Conservation (phyloP, 129 eudicot genomes). For the Flaveria trinervia region DNA sequence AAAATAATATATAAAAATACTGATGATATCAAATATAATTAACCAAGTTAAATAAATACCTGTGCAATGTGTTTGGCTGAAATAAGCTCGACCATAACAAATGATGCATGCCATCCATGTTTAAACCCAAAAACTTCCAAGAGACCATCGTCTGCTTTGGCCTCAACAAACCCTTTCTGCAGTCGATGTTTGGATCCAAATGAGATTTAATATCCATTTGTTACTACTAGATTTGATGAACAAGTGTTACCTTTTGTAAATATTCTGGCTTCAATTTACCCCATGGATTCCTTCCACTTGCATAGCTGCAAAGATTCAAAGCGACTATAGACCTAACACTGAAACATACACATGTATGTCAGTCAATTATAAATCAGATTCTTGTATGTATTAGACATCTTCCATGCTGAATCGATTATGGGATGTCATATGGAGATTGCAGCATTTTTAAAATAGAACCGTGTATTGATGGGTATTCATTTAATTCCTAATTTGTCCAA, state of each 20-base stretch:
- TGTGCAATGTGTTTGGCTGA: slow-evolving; percentile 98
- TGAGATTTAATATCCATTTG: not conserved
- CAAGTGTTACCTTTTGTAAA: slow-evolving; percentile 68
- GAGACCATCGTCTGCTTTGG: slow-evolving; percentile 85
- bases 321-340: slow-evolving; percentile 94
- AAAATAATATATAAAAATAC: not conserved
- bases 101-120: slow-evolving; percentile 99
- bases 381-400: too few species aligned
- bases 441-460: not conserved
- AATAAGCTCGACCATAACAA: slow-evolving; percentile 92
- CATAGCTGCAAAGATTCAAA: slow-evolving; percentile 91
- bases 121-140: slow-evolving; percentile 90
- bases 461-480: not conserved
- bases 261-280: slow-evolving; percentile 85
- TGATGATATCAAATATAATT: not conserved
- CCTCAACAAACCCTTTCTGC: slow-evolving; percentile 96
- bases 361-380: not conserved
- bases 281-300: slow-evolving; percentile 98
- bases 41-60: slow-evolving; percentile 40
- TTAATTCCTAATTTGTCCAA: not conserved
- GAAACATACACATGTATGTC: slow-evolving; percentile 28
- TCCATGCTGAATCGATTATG: too few species aligned
- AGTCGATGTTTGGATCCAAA: not conserved
- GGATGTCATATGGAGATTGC: too few species aligned
- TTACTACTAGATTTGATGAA: not conserved